Percentiles rank a stretch among this genome's conserved stretches.
Conservation (phyloP, 2,329 filamentous ascomycete species). For the Microdochium bolleyi region DNA sequence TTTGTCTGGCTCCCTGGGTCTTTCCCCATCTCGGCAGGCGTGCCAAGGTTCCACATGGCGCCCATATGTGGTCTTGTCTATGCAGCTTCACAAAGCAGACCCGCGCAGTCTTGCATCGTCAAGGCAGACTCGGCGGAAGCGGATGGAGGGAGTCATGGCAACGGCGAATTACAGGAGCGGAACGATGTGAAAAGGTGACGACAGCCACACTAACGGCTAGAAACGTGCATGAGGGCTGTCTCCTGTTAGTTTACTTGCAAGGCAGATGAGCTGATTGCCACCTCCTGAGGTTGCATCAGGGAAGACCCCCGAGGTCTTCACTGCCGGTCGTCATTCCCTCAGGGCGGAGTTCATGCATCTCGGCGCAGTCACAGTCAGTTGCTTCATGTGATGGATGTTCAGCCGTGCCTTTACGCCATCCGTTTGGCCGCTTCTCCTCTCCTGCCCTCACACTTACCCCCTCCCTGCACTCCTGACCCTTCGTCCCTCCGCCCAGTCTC, state of each 20-base stretch:
- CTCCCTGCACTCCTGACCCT: not conserved
- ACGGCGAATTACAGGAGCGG: not conserved
- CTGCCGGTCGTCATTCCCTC: not conserved
- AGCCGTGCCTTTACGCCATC: no score
- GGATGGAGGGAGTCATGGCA: not conserved
- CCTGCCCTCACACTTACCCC: not conserved
- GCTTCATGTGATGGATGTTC: no score
- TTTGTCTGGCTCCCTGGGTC: not conserved
- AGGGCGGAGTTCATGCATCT: not conserved
- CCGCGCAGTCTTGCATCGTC: not conserved
- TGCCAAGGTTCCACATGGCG: not conserved
- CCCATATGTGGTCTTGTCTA: not conserved
- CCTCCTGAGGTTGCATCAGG: no score
- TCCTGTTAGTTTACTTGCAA: no score
- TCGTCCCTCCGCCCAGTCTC: not conserved
- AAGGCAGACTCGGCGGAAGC: no score
- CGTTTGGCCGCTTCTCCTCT: not conserved
- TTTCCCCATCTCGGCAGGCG: not conserved
- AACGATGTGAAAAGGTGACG: not conserved
- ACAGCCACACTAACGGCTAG: not conserved
- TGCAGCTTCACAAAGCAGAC: not conserved
- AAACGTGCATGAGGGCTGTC: no score
- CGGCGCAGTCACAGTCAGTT: no score
- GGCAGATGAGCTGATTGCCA: no score
- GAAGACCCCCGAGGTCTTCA: not conserved